Evolutionary conservation across 768 basidiomycete species (phyloP).

Genomic region (Terana coerulea): DNA sequence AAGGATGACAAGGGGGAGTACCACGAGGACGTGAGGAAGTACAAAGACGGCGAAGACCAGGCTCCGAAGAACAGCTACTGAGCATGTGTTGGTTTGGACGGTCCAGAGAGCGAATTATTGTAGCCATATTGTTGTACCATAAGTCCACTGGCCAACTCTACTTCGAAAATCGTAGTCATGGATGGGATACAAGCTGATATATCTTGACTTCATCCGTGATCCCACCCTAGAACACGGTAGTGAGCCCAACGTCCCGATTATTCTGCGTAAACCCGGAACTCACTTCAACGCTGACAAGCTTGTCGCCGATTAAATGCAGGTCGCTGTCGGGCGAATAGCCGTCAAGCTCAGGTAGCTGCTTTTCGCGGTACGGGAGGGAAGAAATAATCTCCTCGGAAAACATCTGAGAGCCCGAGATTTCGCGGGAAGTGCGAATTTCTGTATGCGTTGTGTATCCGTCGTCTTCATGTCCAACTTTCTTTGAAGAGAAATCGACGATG

Average conservation of each 20-base stretch:
- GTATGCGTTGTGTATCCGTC: not conserved
- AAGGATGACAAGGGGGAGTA: constrained; percentile 18
- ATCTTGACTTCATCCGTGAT: not conserved
- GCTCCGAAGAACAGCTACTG: constrained; percentile 16
- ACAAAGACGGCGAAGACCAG: constrained; percentile 16
- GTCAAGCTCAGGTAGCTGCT: not conserved
- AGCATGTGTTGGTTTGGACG: not conserved
- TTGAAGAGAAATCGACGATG: constrained; percentile 8
- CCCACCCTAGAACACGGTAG: not conserved
- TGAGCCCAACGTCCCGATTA: too few species aligned
- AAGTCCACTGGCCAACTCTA: too few species aligned
- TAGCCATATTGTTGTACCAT: too few species aligned
- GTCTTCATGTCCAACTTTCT: not conserved
- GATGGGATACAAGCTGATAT: not conserved
- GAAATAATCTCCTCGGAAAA: not conserved
- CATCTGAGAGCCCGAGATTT: not conserved
- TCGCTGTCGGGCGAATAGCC: not conserved
- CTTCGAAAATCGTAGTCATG: not conserved
- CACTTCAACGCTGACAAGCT: not conserved
- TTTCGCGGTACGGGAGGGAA: constrained; percentile 6
- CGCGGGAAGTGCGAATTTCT: not conserved
- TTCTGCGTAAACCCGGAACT: too few species aligned
- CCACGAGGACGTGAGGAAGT: constrained; percentile 18
- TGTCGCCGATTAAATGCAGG: not conserved
- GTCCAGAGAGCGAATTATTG: not conserved